A percentile compares a stretch with the other conserved stretches of the same genome.
Conservation (phyloP, 495 filamentous ascomycete species). For the Venustampulla echinocandica region DNA sequence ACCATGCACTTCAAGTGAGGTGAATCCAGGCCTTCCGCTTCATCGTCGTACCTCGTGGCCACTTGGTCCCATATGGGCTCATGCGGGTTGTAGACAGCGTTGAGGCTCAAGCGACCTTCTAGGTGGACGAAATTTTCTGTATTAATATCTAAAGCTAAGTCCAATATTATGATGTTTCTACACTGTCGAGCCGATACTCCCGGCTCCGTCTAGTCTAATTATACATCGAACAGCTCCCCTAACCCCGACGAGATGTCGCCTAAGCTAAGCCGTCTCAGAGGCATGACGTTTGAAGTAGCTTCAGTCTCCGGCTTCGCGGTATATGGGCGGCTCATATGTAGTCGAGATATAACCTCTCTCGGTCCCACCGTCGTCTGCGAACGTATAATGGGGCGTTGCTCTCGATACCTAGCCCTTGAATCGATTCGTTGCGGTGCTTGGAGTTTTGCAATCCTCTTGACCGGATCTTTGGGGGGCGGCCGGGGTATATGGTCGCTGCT, state of each 20-base stretch:
- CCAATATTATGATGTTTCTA: too few relatives aligned
- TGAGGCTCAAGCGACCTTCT: too few relatives aligned
- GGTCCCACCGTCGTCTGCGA: neutral
- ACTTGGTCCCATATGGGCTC: too few relatives aligned
- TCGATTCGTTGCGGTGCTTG: neutral
- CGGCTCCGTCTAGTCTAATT: too few relatives aligned
- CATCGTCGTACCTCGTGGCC: too few relatives aligned
- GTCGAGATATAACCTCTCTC: neutral
- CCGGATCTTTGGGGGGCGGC: neutral
- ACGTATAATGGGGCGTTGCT: neutral
- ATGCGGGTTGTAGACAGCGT: too few relatives aligned
- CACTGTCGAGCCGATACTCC: too few relatives aligned
- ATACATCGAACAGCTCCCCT: slow-evolving; percentile 4
- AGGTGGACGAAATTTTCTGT: too few relatives aligned
- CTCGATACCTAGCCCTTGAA: neutral
- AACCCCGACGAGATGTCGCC: slow-evolving; percentile 10
- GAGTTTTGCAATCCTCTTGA: neutral
- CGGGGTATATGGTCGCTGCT: neutral
- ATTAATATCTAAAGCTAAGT: too few relatives aligned
- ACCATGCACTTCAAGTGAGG: too few relatives aligned
- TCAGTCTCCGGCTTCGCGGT: neutral
- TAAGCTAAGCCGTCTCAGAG: slow-evolving; percentile 8
- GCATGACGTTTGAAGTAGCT: neutral
- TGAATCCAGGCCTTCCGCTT: too few relatives aligned
- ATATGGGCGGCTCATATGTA: neutral